Percentiles rank a stretch among this genome's conserved stretches.
These are phyloP conservation scores for Thermomucor indicae-seudaticae DNA, from an alignment of 371 early-diverging fungal species.

Conservation along the genomic window DNA sequence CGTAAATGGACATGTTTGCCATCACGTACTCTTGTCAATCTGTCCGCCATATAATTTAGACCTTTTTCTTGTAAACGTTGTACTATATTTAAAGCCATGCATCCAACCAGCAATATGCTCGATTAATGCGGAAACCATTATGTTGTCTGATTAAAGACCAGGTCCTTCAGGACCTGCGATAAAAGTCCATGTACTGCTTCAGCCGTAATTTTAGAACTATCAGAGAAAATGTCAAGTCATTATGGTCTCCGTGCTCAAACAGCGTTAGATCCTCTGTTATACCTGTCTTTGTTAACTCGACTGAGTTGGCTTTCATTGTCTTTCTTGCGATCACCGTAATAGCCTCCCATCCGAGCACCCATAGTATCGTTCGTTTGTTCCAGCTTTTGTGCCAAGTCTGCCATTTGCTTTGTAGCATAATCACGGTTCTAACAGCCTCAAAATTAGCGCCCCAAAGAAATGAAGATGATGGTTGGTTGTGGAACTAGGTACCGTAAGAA, in stretches of 20 bases:
- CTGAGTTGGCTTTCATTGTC: conserved; percentile 64
- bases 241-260: background rate
- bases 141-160: conserved; percentile 76
- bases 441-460: background rate
- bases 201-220: conserved; percentile 69
- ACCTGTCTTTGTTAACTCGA: conserved; percentile 76
- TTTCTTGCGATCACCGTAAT: conserved; percentile 61
- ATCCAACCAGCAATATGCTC: background rate
- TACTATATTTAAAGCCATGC: no score
- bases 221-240: conserved; percentile 5
- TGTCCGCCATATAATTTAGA: no score
- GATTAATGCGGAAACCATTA: background rate
- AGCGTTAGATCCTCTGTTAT: background rate
- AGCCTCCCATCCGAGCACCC: conserved; percentile 49
- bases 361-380: conserved; percentile 71
- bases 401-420: conserved; percentile 73
- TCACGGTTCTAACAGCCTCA: conserved; percentile 88
- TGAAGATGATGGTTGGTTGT: background rate
- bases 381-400: conserved; percentile 79
- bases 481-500: conserved; percentile 69
- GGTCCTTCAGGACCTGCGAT: conserved; percentile 77
- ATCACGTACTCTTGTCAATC: no score
- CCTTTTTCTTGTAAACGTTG: no score
- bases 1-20: no score
- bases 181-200: conserved; percentile 80